Evolutionary conservation across 129 eudicot genomes (phyloP), one percentile per base, ranked within the genome.

Genomic region (Flaveria trinervia): DNA sequence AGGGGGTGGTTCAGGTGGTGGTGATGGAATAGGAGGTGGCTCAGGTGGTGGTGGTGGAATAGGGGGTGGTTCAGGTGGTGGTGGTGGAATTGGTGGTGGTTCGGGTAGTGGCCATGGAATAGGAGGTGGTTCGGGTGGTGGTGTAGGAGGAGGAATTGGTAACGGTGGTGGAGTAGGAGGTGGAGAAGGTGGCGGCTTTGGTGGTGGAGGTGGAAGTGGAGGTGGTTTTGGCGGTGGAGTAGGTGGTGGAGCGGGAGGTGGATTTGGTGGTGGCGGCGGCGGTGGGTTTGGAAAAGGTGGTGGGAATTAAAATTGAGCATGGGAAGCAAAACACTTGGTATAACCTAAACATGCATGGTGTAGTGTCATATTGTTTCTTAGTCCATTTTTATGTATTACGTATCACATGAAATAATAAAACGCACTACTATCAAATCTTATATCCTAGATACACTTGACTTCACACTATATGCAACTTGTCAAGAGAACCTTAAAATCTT

Each of bases 271-370:
- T 48, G 78, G 78, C 2, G 9, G 12, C 7, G 77, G 70, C 8
- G 44, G 62, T 10, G 62, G 71, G 17, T 9, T 16, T 6, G 80
- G 79, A 28, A 18, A 5, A 0, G 65, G 80, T 14, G 80, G 80
- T 52, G 80, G 74, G 15, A 57, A 22, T 13, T 9, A 22, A 57
- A 17, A 2, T 20, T 18, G 7, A 15, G 1, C 23, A 17, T 55
- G 39, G 39, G 61, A 13, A 55, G 9, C 26, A 55, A n/a, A 7
- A 17, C 26, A 25, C 25, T 25, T 15, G 13, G n/a, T 15, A 50
- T 55, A n/a, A 55, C 26, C 9, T 55, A 55, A 17, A 54, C 22
- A 17, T 55, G 61, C 3, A 55, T 55, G 25, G 4, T 55, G 17
- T 28, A 55, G 17, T 55, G 9, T n/a, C 17, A 55, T 55, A 55